Evolutionary conservation across 768 basidiomycete genomes (phyloP).

Genomic region (Calocera cornea): DNA sequence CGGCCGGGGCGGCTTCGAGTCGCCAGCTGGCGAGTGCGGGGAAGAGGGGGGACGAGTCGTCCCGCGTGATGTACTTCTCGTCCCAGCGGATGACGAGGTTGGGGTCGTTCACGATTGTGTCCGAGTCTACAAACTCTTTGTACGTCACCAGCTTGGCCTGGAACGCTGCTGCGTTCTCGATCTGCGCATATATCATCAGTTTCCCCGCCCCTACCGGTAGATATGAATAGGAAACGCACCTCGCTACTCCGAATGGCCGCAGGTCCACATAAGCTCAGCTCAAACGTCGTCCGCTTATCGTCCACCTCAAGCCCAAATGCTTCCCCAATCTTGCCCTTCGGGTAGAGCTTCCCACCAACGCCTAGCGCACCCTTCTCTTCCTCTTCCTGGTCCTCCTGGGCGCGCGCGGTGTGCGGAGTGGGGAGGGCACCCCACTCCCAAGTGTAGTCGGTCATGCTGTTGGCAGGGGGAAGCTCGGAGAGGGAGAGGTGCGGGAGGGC

Average conservation of each 20-base stretch:
- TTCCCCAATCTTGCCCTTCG: conserved; percentile 43
- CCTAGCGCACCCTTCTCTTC: conserved; percentile 28
- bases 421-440: conserved; percentile 95
- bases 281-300: conserved; percentile 47
- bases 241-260: conserved; percentile 16
- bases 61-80: conserved; percentile 63
- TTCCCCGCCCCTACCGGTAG: conserved; percentile 4
- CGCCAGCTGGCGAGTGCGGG: conserved; percentile 63
- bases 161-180: conserved; percentile 45
- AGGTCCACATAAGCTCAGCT: conserved; percentile 49
- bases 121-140: conserved; percentile 50
- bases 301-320: conserved; percentile 54
- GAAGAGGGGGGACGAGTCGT: conserved; percentile 62
- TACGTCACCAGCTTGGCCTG: conserved; percentile 51
- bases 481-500: conserved; percentile 15
- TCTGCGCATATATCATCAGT: conserved; percentile 32
- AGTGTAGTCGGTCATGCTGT: conserved; percentile 44
- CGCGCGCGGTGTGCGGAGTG: conserved; percentile 51
- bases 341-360: conserved; percentile 44
- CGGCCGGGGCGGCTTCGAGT: conserved; percentile 20
- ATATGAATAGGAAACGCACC: background rate
- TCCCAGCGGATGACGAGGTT: conserved; percentile 64
- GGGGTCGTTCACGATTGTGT: conserved; percentile 43
- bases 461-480: conserved; percentile 25
- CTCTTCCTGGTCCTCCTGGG: conserved; percentile 12